Evolutionary conservation across 2,329 filamentous ascomycete genomes (phyloP), one percentile per base, ranked within the genome.

Genomic region (Alternaria ventricosa): DNA sequence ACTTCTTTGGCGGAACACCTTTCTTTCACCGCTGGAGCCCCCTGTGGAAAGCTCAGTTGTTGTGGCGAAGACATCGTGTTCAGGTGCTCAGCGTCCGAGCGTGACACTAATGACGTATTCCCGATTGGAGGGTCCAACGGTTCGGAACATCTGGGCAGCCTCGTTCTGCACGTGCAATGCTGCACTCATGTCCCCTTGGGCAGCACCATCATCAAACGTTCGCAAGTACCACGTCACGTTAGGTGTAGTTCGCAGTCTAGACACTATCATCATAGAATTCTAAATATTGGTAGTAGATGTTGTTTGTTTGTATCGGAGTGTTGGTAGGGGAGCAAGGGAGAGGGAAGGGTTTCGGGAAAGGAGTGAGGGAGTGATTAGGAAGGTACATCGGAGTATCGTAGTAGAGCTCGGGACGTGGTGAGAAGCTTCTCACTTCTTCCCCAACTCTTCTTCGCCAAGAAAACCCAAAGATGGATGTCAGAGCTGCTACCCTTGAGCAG

Each of bases 401-500:
- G 55, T 55, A 63, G 49, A 55, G 30, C 33, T 23, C 20, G 28
- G 61, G 62, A 65, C 63, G 63, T 47, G 50, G 60, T 61, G 68
- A 64, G 63, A 61, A 56, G 53, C 60, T 51, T 63, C 64, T 61
- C 67, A 58, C 45, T 56, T 60, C 65, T 64, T 61, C 49, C 51
- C 64, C 60, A 47, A 41, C 62, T 66, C 64, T 66, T 68, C 64
- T 66, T 67, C 66, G 64, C 64, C 61, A 61, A 61, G 47, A 66
- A 64, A 60, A 56, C 65, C 61, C 61, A 53, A 62, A 63, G 47
- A 67, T 71, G 66, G 73, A 76, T 69, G 70, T 68, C 68, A 70
- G 65, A 65, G 67, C 69, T 72, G 70, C 71, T 64, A 69, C 74
- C 70, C 41, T 71, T 65, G 66, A 70, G 71, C 71, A 74, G 63